Conservation (phyloP, 2,329 filamentous ascomycete species). For the Ophiostoma perfectum region DNA sequence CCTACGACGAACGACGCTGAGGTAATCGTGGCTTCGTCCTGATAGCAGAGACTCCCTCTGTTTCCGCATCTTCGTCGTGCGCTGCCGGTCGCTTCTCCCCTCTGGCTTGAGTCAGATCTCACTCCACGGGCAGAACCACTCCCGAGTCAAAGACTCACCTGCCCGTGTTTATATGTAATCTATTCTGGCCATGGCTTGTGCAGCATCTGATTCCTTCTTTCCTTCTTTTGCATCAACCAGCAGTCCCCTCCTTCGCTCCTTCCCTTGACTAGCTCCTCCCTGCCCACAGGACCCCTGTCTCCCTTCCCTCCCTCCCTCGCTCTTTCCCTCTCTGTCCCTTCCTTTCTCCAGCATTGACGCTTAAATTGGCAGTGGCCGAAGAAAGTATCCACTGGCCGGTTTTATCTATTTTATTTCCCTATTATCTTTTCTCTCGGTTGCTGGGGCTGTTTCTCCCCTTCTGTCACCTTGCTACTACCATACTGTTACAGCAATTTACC, state of each 20-base stretch:
- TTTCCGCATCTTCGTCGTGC: background rate
- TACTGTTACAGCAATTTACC: slow-evolving; percentile 13
- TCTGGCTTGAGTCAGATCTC: background rate
- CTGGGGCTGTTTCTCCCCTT: slow-evolving; percentile 19
- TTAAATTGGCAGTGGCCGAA: slow-evolving; percentile 5
- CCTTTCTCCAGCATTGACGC: background rate
- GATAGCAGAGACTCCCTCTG: background rate
- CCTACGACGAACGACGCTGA: background rate
- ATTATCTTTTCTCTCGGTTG: slow-evolving; percentile 15
- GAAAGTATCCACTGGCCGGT: slow-evolving; percentile 14
- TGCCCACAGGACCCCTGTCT: slow-evolving; percentile 5
- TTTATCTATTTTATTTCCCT: slow-evolving; percentile 6
- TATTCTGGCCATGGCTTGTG: background rate
- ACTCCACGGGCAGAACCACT: background rate
- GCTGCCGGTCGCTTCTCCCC: background rate
- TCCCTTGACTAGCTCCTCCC: slow-evolving; percentile 6
- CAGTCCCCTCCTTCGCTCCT: slow-evolving; percentile 2
- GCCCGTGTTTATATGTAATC: background rate
- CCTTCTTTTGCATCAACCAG: background rate
- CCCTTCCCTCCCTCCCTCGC: background rate
- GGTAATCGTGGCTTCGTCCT: background rate
- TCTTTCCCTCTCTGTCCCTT: background rate
- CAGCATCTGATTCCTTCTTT: background rate
- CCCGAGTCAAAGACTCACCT: background rate
- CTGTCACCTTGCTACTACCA: slow-evolving; percentile 14